Percentiles rank a stretch among this genome's conserved stretches.
These are phyloP conservation scores for Aspergillus eucalypticola DNA, from an alignment of 2,329 filamentous ascomycete species.

Conservation along the genomic window DNA sequence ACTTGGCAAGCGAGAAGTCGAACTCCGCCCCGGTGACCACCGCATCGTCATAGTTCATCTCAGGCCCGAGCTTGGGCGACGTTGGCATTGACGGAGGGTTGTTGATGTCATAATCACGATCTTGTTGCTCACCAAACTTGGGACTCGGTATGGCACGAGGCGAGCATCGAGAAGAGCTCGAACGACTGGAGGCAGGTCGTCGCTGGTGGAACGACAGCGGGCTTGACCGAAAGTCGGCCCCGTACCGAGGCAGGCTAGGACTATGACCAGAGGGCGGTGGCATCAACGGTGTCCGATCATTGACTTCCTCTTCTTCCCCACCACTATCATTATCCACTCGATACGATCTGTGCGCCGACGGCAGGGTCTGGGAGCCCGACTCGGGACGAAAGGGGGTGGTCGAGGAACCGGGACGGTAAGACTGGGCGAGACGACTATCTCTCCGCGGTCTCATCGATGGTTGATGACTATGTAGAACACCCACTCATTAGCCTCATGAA, in stretches of 20 bases:
- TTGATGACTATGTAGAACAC: slow-evolving; percentile 52
- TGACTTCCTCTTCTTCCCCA: slow-evolving; percentile 38
- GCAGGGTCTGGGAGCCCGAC: slow-evolving; percentile 32
- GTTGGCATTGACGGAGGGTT: slow-evolving; percentile 64
- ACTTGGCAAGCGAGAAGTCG: slow-evolving; percentile 40
- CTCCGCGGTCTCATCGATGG: slow-evolving; percentile 65
- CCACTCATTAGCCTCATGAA: slow-evolving; percentile 7
- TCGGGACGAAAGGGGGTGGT: slow-evolving; percentile 48
- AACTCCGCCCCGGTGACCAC: slow-evolving; percentile 47
- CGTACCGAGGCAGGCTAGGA: slow-evolving; percentile 38
- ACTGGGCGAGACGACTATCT: slow-evolving; percentile 46
- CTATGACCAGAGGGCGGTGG: slow-evolving; percentile 31
- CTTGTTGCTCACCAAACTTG: slow-evolving; percentile 21
- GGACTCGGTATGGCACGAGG: slow-evolving; percentile 29
- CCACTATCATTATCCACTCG: slow-evolving; percentile 31
- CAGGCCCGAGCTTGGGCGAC: slow-evolving; percentile 56
- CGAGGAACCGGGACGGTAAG: slow-evolving; percentile 40
- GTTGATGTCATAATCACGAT: slow-evolving; percentile 61
- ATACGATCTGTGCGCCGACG: slow-evolving; percentile 31
- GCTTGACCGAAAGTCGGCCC: slow-evolving; percentile 31
- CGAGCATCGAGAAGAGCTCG: slow-evolving; percentile 33
- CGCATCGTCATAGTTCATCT: slow-evolving; percentile 57
- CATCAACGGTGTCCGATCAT: slow-evolving; percentile 60
- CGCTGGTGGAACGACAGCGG: slow-evolving; percentile 28
- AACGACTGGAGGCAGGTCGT: slow-evolving; percentile 27